Evolutionary conservation across 306 rosid genomes (phyloP).

Genomic region (Rosa chinensis): DNA sequence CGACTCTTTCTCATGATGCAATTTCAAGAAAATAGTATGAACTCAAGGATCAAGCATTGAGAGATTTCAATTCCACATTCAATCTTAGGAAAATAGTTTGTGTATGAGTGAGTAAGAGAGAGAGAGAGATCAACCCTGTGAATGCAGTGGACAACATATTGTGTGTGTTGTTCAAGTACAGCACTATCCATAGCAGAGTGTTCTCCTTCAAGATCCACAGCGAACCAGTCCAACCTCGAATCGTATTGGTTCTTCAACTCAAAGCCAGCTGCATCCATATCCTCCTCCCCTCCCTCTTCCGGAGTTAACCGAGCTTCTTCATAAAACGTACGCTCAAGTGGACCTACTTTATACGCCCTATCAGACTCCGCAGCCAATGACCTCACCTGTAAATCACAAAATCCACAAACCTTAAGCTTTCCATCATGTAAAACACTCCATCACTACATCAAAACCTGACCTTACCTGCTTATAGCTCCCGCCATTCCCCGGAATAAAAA

Average conservation of each 20-base stretch:
- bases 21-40: not conserved
- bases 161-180: slow-evolving; percentile 83
- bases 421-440: not conserved
- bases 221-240: slow-evolving; percentile 86
- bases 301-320: slow-evolving; percentile 60
- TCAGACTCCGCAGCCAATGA: slow-evolving; percentile 97
- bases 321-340: slow-evolving; percentile 72
- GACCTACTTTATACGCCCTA: slow-evolving; percentile 86
- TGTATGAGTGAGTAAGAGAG: slow-evolving; percentile 12
- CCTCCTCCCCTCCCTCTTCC: slow-evolving; percentile 58
- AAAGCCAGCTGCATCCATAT: slow-evolving; percentile 38
- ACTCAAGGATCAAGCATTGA: not conserved
- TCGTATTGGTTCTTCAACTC: slow-evolving; percentile 61
- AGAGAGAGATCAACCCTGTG: slow-evolving; percentile 55
- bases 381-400: slow-evolving; percentile 54
- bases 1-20: not conserved
- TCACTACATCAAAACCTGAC: not conserved
- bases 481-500: slow-evolving; percentile 96
- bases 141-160: slow-evolving; percentile 83
- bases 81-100: slow-evolving; percentile 15
- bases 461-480: slow-evolving; percentile 99
- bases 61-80: slow-evolving; percentile 7
- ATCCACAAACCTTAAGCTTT: not conserved
- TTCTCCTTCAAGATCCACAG: slow-evolving; percentile 96
- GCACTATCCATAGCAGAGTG: slow-evolving; percentile 99